phyloP scores from a whole-genome alignment of 1,284 basidiomycete species.

The Blastosporella zonata region DNA sequence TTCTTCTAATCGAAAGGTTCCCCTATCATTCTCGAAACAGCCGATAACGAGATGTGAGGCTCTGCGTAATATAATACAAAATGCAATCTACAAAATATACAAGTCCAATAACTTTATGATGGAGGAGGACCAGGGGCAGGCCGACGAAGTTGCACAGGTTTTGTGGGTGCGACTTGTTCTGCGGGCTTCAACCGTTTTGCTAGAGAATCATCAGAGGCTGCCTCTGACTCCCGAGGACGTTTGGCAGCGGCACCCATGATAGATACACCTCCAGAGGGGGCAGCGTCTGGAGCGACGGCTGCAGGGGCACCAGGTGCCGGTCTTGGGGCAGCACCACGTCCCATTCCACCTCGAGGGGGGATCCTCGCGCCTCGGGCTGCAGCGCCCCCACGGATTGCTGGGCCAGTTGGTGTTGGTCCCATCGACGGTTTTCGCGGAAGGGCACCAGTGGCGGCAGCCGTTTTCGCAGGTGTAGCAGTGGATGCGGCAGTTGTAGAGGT shows the following conservation, averaged over 20 bases:
- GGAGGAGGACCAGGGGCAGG: constrained; percentile 14
- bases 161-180: constrained; percentile 14
- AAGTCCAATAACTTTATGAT: constrained; percentile 2
- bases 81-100: constrained; percentile 13
- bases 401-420: constrained; percentile 17
- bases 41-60: background rate
- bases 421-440: constrained; percentile 25
- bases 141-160: constrained; percentile 17
- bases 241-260: constrained; percentile 70
- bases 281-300: constrained; percentile 1
- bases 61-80: constrained; percentile 3
- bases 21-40: too few relatives aligned
- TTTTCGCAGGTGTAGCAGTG: constrained; percentile 18
- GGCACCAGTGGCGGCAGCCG: constrained; percentile 7
- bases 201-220: constrained; percentile 53
- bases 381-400: constrained; percentile 19
- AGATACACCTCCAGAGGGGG: constrained; percentile 37
- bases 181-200: constrained; percentile 71
- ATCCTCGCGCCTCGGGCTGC: constrained; percentile 17
- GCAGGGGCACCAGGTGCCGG: constrained; percentile 20
- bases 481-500: constrained; percentile 21
- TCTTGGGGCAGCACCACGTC: constrained; percentile 26
- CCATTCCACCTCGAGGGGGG: constrained; percentile 21
- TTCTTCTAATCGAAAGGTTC: too few relatives aligned
- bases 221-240: constrained; percentile 59